These are phyloP conservation scores for Alnus glutinosa DNA, from an alignment of 306 rosid genomes.

Conservation along the genomic window DNA sequence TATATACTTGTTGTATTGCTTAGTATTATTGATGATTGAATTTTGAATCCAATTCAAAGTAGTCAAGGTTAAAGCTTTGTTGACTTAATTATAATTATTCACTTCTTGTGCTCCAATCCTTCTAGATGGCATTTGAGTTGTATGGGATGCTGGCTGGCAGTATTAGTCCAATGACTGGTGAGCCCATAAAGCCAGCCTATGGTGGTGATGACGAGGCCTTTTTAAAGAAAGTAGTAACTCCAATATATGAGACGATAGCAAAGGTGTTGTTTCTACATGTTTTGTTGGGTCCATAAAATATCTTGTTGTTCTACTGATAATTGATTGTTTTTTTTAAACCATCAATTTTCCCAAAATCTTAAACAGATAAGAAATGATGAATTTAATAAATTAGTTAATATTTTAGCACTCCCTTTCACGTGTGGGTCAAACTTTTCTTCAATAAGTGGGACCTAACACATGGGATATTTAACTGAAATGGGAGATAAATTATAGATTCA, in stretches of 20 bases:
- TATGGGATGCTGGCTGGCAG: slow-evolving; percentile 88
- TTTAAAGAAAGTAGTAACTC: slow-evolving; percentile 77
- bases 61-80: slow-evolving; percentile 14
- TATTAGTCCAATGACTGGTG: slow-evolving; percentile 89
- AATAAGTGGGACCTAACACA: too few species aligned
- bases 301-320: slow-evolving; percentile 14
- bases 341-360: too few species aligned
- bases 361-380: too few species aligned
- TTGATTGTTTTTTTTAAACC: not conserved
- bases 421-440: too few species aligned
- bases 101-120: slow-evolving; percentile 15
- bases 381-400: too few species aligned
- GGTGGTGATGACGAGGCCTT: slow-evolving; percentile 86
- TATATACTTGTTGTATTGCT: not conserved
- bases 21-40: not conserved
- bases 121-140: slow-evolving; percentile 95
- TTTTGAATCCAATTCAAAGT: slow-evolving; percentile 19
- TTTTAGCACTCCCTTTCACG: too few species aligned
- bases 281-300: slow-evolving; percentile 16
- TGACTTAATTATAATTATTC: not conserved
- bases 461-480: too few species aligned
- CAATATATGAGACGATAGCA: slow-evolving; percentile 79
- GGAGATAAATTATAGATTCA: too few species aligned
- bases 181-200: slow-evolving; percentile 86
- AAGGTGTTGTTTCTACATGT: slow-evolving; percentile 43